Percentiles rank a stretch among this genome's conserved stretches.
Conservation (phyloP, 352 stramenopile genomes). For the Globisporangium carolinianum region DNA sequence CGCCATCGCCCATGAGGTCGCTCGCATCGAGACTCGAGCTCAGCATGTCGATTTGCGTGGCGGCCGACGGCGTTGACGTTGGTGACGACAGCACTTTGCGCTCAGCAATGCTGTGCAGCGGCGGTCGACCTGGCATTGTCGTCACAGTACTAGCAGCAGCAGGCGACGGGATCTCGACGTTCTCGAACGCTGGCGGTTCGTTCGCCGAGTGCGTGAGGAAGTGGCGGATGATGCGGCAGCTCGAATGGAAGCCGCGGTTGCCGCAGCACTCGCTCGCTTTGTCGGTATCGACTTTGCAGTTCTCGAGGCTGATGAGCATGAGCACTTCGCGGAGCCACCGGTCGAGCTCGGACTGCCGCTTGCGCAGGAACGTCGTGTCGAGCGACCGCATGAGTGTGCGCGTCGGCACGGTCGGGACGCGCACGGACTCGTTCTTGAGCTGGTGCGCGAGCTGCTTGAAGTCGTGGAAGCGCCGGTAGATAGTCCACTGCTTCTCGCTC, state of each 20-base stretch:
- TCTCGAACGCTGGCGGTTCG: slow-evolving; percentile 62
- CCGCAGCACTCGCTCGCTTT: slow-evolving; percentile 52
- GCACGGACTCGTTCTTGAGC: slow-evolving; percentile 75
- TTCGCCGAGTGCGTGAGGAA: slow-evolving; percentile 76
- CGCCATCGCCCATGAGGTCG: slow-evolving; percentile 22
- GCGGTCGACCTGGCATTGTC: slow-evolving; percentile 3
- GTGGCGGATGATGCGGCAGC: slow-evolving; percentile 57
- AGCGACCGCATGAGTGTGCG: slow-evolving; percentile 77
- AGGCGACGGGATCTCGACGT: slow-evolving; percentile 21
- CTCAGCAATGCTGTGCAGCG: slow-evolving; percentile 51
- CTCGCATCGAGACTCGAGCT: slow-evolving; percentile 34
- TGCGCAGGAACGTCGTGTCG: slow-evolving; percentile 75
- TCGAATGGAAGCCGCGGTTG: slow-evolving; percentile 57
- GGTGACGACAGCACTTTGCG: slow-evolving; percentile 23
- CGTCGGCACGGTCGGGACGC: slow-evolving; percentile 68
- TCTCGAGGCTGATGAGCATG: slow-evolving; percentile 74
- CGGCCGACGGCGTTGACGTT: slow-evolving; percentile 6
- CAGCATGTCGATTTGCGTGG: slow-evolving; percentile 33
- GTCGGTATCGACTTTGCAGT: slow-evolving; percentile 71
- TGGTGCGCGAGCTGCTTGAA: slow-evolving; percentile 81
- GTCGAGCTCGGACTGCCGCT: slow-evolving; percentile 80
- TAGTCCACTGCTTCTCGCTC: slow-evolving; percentile 83
- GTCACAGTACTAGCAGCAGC: background rate
- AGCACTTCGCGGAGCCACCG: slow-evolving; percentile 78
- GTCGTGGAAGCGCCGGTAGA: slow-evolving; percentile 82